Base-by-base conservation (phyloP, 2,329 filamentous ascomycete genomes). In the Aspergillus cejpii region DNA sequence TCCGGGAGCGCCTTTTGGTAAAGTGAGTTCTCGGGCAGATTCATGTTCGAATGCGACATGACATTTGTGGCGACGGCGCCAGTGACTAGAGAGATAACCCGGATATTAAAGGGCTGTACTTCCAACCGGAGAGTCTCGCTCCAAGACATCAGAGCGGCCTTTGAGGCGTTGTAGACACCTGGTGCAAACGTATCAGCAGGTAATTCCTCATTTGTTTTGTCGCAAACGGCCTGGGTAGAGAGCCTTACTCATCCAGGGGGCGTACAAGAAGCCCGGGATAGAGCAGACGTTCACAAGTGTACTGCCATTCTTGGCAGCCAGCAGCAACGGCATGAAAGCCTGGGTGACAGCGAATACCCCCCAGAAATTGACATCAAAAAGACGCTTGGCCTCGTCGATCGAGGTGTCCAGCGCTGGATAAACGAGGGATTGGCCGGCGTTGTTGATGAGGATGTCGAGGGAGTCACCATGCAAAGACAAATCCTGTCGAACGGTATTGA, bases 391-490 rank as follows among this genome's bases (percentile, higher is more conserved):
- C 12, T 59, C 48, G 2, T 61, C 52, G 4, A 71, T 50, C 19
- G 63, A 48, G 0, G 53, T 45, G 44, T 72, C 68, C n/a, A 71
- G 43, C 5, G 63, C 48, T 2, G 69, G 71, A 48, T 60, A 59
- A 5, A 60, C 47, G 31, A 56, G 58, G 10, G 51, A 53, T 2
- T 37, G 39, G 1, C 66, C 71, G n/a, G 70, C 65, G 47, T 73
- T 74, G 56, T 73, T 73, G 52, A 74, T 49, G 0, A 72, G 59
- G 15, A 58, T 48, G 37, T 68, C 61, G 5, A 73, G 56, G 3
- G 43, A 59, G 17, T 63, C 66, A 2, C 57, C 59, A 0, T 62
- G 66, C 27, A 5, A 31, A 31, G 15, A 27, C 4, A 47, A 10
- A 8, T 43, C 45, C 23, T 8, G 23, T 20, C 43, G 19, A 27